A percentile compares a stretch with the other conserved stretches of the same genome.
Conservation (phyloP, 768 basidiomycete genomes). For the Lentinula sp. region DNA sequence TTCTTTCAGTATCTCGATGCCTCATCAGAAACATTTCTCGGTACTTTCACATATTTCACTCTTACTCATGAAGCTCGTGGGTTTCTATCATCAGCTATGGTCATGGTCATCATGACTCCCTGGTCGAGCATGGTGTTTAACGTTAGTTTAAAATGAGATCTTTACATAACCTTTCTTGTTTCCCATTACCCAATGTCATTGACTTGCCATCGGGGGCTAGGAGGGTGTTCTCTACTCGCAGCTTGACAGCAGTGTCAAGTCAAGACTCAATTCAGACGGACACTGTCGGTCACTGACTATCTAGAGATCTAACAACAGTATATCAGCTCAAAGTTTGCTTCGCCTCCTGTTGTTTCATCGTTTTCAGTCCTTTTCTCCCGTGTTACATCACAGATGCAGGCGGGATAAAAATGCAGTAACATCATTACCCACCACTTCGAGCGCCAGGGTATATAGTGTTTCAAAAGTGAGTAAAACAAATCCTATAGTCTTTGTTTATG, state of each 20-base stretch:
- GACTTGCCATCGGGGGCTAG: constrained; percentile 21
- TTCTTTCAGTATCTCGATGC: constrained; percentile 26
- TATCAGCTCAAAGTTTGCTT: constrained; percentile 17
- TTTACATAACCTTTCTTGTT: constrained; percentile 20
- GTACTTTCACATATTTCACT: constrained; percentile 29
- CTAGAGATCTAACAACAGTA: constrained; percentile 25
- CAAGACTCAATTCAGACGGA: constrained; percentile 9
- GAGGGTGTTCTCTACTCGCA: constrained; percentile 23
- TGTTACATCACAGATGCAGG: constrained; percentile 28
- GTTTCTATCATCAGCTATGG: constrained; percentile 16
- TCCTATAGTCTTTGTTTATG: no score
- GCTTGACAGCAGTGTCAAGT: constrained; percentile 23
- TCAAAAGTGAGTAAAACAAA: constrained; percentile 17
- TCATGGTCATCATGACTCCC: constrained; percentile 14
- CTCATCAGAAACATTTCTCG: constrained; percentile 28
- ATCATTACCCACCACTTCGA: constrained; percentile 28
- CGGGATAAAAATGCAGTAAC: constrained; percentile 28
- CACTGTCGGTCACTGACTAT: constrained; percentile 15
- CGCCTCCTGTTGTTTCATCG: constrained; percentile 14
- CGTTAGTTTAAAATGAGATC: not conserved
- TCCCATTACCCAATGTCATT: constrained; percentile 25
- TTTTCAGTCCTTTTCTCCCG: constrained; percentile 30
- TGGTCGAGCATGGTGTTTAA: constrained; percentile 15
- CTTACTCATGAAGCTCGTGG: constrained; percentile 1
- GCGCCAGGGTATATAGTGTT: constrained; percentile 23